Base-by-base conservation (phyloP, 169 alveolate species). In the Plasmodium vinckei region DNA sequence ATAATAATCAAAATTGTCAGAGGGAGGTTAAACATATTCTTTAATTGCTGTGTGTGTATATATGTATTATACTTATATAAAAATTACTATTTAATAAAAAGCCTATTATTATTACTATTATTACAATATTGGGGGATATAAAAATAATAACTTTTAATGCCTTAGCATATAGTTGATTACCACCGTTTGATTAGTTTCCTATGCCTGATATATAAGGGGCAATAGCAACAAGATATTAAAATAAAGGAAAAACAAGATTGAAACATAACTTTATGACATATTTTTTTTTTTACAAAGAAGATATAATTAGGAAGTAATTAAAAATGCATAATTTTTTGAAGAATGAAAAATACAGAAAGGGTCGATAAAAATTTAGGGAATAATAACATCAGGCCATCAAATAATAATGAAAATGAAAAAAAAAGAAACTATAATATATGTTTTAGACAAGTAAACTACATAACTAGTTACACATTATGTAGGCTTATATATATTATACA, bases 301-400 rank as follows among this genome's bases (percentile, higher is more conserved):
- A n/a, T 13, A 13, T 10, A 51, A 15, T 12, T 5, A 46, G 21
- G 53, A 27, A 46, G 19, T 42, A 25, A 57, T 39, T 42, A 73
- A 73, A 59, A 63, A 75, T 75, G 88, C 75, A 9, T 49, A 75
- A 49, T 63, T 63, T 75, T 33, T 33, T 33, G 46, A 73, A 73
- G 73, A 61, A 73, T 73, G 87, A 73, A 65, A 61, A 60, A 25
- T 73, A 39, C 17, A 73, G 64, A 59, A 63, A 75, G 77, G 23
- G 51, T 54, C 12, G 12, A 51, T 75, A 63, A 13, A 49, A 67
- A 49, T 9, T 67, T 75, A 59, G 67, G 10, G 53, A 51, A 44
- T 63, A 75, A 54, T 33, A 75, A 17, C 47, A n/a, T 57, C 19
- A 75, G 21, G 5, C 39, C 5, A 53, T 71, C 4, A 19, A 67